phyloP scores from a whole-genome alignment of 1,139 yeast species.

The Candida sp. region DNA sequence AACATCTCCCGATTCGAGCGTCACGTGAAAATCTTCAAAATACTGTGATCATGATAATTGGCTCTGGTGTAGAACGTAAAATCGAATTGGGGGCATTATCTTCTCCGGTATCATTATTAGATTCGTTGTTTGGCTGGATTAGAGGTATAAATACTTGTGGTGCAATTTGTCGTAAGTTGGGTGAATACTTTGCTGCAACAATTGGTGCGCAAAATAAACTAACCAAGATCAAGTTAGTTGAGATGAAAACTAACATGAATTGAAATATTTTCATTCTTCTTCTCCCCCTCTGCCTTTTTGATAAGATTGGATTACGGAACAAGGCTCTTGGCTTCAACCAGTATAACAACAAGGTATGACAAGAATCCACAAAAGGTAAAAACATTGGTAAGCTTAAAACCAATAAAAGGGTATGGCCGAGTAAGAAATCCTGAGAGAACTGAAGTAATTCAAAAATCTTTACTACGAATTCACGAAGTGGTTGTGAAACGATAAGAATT shows the following conservation, averaged over 20 bases:
- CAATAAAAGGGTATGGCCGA: slow-evolving; percentile 63
- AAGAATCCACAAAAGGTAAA: slow-evolving; percentile 55
- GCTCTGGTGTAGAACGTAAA: slow-evolving; percentile 15
- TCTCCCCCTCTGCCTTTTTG: slow-evolving; percentile 16
- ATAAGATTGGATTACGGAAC: slow-evolving; percentile 23
- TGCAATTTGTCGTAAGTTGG: slow-evolving; percentile 12
- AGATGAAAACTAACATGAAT: slow-evolving; percentile 19
- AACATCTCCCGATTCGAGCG: background rate
- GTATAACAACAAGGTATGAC: slow-evolving; percentile 34
- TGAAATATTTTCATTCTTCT: slow-evolving; percentile 13
- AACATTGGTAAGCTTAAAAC: slow-evolving; percentile 60
- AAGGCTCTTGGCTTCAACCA: slow-evolving; percentile 31
- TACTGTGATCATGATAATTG: slow-evolving; percentile 8
- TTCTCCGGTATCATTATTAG: slow-evolving; percentile 61
- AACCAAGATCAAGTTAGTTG: slow-evolving; percentile 12
- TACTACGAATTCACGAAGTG: slow-evolving; percentile 63
- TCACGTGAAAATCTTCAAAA: slow-evolving; percentile 4
- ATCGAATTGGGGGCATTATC: slow-evolving; percentile 23
- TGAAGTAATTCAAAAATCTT: slow-evolving; percentile 66
- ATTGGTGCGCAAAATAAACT: slow-evolving; percentile 24
- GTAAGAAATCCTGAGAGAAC: slow-evolving; percentile 68
- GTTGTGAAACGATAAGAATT: slow-evolving; percentile 58
- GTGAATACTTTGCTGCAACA: slow-evolving; percentile 20
- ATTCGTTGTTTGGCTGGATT: slow-evolving; percentile 54
- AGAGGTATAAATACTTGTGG: slow-evolving; percentile 29